Percentiles rank a stretch among this genome's conserved stretches.
Evolutionary conservation across 257 asterid genomes (phyloP).

Genomic region (Nicotiana undulata): DNA sequence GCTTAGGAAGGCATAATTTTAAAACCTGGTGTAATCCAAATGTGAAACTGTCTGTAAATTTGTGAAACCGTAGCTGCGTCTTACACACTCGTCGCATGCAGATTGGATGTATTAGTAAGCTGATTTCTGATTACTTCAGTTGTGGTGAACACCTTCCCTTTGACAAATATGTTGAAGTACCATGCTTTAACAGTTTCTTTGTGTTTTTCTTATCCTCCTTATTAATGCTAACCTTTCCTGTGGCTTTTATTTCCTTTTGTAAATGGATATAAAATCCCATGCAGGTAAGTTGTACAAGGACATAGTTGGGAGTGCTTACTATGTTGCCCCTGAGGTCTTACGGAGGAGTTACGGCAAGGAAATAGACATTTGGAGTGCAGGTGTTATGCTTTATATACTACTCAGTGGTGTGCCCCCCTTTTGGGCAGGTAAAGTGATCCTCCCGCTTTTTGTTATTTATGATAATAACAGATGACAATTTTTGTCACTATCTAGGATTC

Average conservation of each 20-base stretch:
- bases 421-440: conserved; percentile 57
- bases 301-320: conserved; percentile 81
- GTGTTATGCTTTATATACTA: conserved; percentile 73
- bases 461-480: not conserved
- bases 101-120: not conserved
- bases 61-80: not conserved
- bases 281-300: conserved; percentile 72
- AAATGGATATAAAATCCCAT: not conserved
- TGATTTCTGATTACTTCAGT: not conserved
- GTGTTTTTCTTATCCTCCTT: not conserved
- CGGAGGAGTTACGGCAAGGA: conserved; percentile 71
- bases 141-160: not conserved
- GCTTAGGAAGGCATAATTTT: not conserved
- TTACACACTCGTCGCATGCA: not conserved
- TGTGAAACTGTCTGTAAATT: not conserved
- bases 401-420: conserved; percentile 89
- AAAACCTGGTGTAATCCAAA: not conserved
- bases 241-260: no score
- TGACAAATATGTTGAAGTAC: not conserved
- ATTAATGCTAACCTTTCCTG: not conserved
- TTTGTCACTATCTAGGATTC: not conserved
- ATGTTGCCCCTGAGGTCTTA: conserved; percentile 83
- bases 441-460: not conserved
- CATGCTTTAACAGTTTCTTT: not conserved
- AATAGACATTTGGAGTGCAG: conserved; percentile 83